Evolutionary conservation across 257 asterid genomes (phyloP), one percentile per base, ranked within the genome.

Genomic region (Nicotiana sylvestris): DNA sequence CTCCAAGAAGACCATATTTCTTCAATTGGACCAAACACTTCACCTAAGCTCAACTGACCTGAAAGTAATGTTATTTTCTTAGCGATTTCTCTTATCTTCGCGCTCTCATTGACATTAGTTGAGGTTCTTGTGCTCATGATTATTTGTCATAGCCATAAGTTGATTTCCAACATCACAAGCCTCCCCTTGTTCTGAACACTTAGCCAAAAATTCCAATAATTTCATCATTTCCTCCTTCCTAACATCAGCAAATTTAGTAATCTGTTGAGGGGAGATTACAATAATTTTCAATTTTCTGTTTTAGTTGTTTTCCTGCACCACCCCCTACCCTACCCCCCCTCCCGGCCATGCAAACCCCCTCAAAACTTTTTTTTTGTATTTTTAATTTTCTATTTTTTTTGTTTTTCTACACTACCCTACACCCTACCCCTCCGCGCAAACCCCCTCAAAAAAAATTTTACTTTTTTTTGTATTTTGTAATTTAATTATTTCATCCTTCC

Each of bases 71-170:
- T 61, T 56, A 84, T 84, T 8, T 77, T 84, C 51, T 70, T 84
- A 2, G 84, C 83, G 1, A 80, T 66, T 18, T 80, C 84, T 66
- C 86, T 84, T 80, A 84, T 84, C 69, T 80, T 69, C 3, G 66
- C 43, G 9, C 35, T 70, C 37, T 84, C 55, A 4, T 64, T 17
- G 67, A 9, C 66, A 21, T 70, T 80, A 2, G 66, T 57, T 2
- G 81, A 84, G 9, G 84, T 80, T 67, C 84, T 60, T 27, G 81
- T 70, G 78, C 84, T 84, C 86, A 84, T 80, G 69, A 72, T 84
- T 84, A 60, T 84, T 86, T 16, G 85, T 86, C 87, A 86, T 84
- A 1, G 80, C 80, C 85, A 86, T 84, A 18, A 81, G 77, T 66
- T 84, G 83, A 3, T 29, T 57, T 3, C 85, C 85, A 15, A 82